Conservation (phyloP, 305 asterid genomes). For the Fraxinus dipetala region DNA sequence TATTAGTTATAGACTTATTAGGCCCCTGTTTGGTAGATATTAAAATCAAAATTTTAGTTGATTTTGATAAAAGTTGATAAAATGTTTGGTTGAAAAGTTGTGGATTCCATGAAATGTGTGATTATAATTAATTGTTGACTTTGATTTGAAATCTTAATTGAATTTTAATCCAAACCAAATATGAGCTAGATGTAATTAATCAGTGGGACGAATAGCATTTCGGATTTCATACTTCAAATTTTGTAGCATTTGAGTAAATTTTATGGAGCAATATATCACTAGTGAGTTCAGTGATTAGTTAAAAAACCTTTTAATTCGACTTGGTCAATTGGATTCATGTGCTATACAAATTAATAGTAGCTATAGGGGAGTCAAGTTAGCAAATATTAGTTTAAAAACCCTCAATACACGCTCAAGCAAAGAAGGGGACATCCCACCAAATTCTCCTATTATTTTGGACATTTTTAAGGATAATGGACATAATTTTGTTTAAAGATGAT, state of each 20-base stretch:
- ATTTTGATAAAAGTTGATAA: too few species aligned
- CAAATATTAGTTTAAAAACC: neutral
- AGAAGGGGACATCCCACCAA: neutral
- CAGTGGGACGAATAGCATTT: neutral
- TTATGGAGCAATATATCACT: neutral
- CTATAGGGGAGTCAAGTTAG: neutral
- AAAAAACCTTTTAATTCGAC: neutral
- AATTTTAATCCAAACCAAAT: too few species aligned
- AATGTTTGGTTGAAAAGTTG: too few species aligned
- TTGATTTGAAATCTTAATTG: too few species aligned
- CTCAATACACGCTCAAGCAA: neutral
- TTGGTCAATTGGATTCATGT: neutral
- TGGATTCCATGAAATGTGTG: too few species aligned
- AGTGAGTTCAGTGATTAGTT: neutral
- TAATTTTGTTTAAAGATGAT: neutral
- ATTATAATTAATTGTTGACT: too few species aligned
- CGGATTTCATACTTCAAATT: too few species aligned
- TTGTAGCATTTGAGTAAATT: neutral
- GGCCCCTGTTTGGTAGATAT: too few species aligned
- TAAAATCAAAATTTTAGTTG: too few species aligned
- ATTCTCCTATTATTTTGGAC: neutral
- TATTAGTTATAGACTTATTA: too few species aligned
- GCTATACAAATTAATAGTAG: neutral
- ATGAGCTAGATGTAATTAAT: too few species aligned
- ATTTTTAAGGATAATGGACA: neutral